These are phyloP conservation scores for Vanderwaltozyma yarrowii DNA, from an alignment of 805 yeast genomes.

Conservation along the genomic window DNA sequence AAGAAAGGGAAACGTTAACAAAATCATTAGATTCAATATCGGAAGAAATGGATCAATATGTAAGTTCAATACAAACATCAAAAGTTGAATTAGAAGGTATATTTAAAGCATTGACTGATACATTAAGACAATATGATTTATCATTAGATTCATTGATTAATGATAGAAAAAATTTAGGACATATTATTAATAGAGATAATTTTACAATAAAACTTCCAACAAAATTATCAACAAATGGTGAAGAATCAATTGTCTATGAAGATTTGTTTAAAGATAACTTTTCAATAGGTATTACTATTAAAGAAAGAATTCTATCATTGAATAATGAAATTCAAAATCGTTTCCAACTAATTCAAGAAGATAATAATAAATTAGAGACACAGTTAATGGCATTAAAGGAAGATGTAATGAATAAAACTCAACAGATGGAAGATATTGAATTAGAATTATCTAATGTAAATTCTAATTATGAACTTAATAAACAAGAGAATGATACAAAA, in stretches of 20 bases:
- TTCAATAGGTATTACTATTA: constrained; percentile 19
- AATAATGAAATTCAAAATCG: constrained; percentile 29
- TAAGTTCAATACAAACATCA: constrained; percentile 37
- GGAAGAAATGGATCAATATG: constrained; percentile 37
- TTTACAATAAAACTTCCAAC: constrained; percentile 32
- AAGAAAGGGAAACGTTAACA: constrained; percentile 50
- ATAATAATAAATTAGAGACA: constrained; percentile 36
- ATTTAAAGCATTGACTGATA: constrained; percentile 41
- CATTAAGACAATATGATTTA: constrained; percentile 48
- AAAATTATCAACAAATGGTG: constrained; percentile 6
- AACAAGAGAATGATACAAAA: constrained; percentile 41
- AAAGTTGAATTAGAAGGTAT: constrained; percentile 41
- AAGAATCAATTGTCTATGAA: constrained; percentile 7
- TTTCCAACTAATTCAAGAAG: constrained; percentile 9
- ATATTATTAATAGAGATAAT: constrained; percentile 18
- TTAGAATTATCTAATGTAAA: constrained; percentile 44
- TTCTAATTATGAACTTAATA: constrained; percentile 45
- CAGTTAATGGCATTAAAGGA: constrained; percentile 47
- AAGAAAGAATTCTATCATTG: constrained; percentile 24
- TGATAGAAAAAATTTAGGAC: constrained; percentile 13
- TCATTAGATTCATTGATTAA: constrained; percentile 32
- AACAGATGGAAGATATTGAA: constrained; percentile 46
- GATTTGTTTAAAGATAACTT: constrained; percentile 6
- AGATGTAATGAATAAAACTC: constrained; percentile 45
- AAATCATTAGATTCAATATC: constrained; percentile 40